A percentile compares a stretch with the other conserved stretches of the same genome.
These are phyloP conservation scores for Aspergillus chevalieri DNA, from an alignment of 2,329 filamentous ascomycete genomes.

Conservation along the genomic window DNA sequence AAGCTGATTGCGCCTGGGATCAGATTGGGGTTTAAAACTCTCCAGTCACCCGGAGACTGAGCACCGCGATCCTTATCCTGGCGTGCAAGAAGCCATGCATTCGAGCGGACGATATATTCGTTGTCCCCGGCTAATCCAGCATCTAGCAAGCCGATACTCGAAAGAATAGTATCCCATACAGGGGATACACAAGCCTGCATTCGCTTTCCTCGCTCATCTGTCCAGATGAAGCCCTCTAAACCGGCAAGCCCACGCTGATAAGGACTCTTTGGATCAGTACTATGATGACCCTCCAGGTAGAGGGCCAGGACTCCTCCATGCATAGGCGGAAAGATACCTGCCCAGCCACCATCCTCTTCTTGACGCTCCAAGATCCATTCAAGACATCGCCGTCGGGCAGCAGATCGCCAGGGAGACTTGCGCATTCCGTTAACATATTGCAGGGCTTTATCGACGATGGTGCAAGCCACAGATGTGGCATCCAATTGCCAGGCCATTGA, in stretches of 20 bases:
- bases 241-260: constrained; percentile 19
- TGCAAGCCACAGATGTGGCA: constrained; percentile 2
- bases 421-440: constrained; percentile 11
- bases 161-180: constrained; percentile 33
- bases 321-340: constrained; percentile 25
- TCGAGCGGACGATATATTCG: background rate
- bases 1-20: constrained; percentile 25
- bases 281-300: constrained; percentile 21
- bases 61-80: constrained; percentile 15
- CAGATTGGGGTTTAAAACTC: constrained; percentile 16
- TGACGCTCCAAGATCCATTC: constrained; percentile 29
- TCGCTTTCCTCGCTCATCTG: constrained; percentile 21
- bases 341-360: constrained; percentile 25
- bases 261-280: constrained; percentile 6
- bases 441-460: constrained; percentile 13
- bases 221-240: constrained; percentile 20
- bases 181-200: constrained; percentile 24
- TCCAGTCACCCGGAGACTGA: constrained; percentile 22
- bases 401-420: constrained; percentile 3
- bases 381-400: constrained; percentile 17
- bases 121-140: background rate
- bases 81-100: constrained; percentile 10
- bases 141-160: constrained; percentile 24
- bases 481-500: constrained; percentile 1
- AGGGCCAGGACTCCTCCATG: constrained; percentile 21